phyloP scores from a whole-genome alignment of 768 basidiomycete species.

The Myochromella boudieri region DNA sequence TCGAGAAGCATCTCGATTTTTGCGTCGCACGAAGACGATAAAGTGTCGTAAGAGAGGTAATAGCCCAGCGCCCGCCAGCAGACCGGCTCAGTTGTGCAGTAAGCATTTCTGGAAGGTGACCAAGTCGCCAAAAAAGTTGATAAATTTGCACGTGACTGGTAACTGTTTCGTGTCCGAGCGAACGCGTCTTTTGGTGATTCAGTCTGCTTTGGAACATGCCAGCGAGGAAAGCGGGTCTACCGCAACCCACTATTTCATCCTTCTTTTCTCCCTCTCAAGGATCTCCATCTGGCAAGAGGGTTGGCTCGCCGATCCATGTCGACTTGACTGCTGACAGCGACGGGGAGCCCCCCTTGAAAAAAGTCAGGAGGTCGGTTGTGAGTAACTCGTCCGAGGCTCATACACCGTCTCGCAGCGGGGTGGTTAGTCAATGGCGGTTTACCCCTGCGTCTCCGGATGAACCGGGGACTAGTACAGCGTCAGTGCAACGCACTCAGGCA shows the following conservation, averaged over 20 bases:
- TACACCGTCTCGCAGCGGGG: not conserved
- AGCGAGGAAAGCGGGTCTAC: conserved; percentile 3
- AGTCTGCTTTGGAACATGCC: conserved; percentile 8
- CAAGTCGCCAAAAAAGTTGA: conserved; percentile 7
- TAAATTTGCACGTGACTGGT: conserved; percentile 22
- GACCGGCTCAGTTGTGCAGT: conserved; percentile 20
- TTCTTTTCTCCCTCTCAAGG: conserved; percentile 31
- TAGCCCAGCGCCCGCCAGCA: conserved; percentile 7
- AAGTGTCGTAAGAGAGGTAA: conserved; percentile 9
- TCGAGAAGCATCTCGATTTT: conserved; percentile 22
- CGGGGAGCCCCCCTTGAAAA: conserved; percentile 29
- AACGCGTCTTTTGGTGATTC: not conserved
- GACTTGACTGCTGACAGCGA: conserved; percentile 53
- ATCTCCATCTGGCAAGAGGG: conserved; percentile 8
- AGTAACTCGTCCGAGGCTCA: not conserved
- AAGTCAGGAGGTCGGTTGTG: conserved; percentile 18
- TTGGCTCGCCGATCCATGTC: conserved; percentile 23
- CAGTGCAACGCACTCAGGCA: conserved; percentile 14
- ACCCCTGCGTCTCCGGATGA: conserved; percentile 31
- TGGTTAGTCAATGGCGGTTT: conserved; percentile 44
- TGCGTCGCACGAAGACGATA: not conserved
- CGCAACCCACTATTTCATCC: conserved; percentile 39
- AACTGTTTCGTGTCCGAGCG: not conserved
- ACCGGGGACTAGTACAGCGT: conserved; percentile 7
- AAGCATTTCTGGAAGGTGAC: conserved; percentile 16